Evolutionary conservation across 2,329 filamentous ascomycete species (phyloP).

Genomic region (Stachybotrys chlorohalonatus): DNA sequence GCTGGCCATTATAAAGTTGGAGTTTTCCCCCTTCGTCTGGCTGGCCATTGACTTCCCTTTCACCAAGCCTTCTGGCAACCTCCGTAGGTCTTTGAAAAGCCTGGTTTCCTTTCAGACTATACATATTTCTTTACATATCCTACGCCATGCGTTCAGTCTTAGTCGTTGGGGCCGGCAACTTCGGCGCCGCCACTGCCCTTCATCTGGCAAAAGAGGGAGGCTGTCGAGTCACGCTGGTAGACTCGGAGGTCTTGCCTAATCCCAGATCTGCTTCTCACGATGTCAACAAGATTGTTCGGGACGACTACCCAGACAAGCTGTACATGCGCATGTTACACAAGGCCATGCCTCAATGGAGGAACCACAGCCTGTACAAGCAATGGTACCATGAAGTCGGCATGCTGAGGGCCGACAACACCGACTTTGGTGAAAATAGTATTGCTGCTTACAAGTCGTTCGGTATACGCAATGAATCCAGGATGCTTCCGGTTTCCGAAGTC

Average conservation of each 20-base stretch:
- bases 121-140: neutral
- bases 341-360: constrained; percentile 29
- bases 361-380: constrained; percentile 38
- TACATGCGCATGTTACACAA: constrained; percentile 30
- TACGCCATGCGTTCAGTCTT: constrained; percentile 13
- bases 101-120: no score
- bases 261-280: constrained; percentile 36
- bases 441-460: constrained; percentile 23
- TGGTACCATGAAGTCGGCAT: constrained; percentile 52
- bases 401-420: constrained; percentile 29
- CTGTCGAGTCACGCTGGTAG: constrained; percentile 24
- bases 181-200: constrained; percentile 33
- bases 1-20: neutral
- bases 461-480: constrained; percentile 28
- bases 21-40: neutral
- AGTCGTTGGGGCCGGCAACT: constrained; percentile 33
- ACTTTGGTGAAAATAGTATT: constrained; percentile 36
- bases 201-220: constrained; percentile 19
- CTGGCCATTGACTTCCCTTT: no score
- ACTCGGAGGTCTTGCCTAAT: constrained; percentile 25
- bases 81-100: no score
- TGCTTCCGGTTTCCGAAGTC: constrained; percentile 40
- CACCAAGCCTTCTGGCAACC: no score
- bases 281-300: constrained; percentile 33
- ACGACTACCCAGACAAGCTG: constrained; percentile 29